Evolutionary conservation across 306 rosid species (phyloP).

Genomic region (Fragaria nilgerrensis): DNA sequence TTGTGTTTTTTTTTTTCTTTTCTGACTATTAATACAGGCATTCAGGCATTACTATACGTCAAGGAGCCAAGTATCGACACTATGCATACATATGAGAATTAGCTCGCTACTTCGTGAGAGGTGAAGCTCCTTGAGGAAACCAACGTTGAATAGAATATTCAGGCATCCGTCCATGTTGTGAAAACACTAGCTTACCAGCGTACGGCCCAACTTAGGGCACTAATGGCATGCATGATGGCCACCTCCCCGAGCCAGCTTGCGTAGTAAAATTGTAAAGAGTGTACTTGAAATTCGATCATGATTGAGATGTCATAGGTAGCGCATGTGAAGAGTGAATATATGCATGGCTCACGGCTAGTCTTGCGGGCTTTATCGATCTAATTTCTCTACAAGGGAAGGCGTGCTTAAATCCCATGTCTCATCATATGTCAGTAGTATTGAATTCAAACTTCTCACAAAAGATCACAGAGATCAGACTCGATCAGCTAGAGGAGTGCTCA

Average conservation of each 20-base stretch:
- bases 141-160: background rate
- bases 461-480: background rate
- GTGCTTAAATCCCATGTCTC: constrained; percentile 7
- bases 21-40: too few species aligned
- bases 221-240: background rate
- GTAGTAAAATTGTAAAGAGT: background rate
- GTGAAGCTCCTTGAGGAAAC: background rate
- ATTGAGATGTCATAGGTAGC: background rate
- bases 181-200: background rate
- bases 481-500: background rate
- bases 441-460: background rate
- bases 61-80: background rate
- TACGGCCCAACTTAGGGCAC: background rate
- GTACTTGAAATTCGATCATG: background rate
- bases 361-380: background rate
- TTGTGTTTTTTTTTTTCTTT: too few species aligned
- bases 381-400: background rate
- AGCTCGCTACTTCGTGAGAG: background rate
- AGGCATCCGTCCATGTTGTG: background rate
- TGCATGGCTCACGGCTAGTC: constrained; percentile 3
- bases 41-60: too few species aligned
- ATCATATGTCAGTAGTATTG: background rate
- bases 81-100: background rate
- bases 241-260: background rate
- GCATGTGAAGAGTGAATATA: background rate